Evolutionary conservation across 1,284 basidiomycete genomes (phyloP).

Genomic region (Malassezia japonica): DNA sequence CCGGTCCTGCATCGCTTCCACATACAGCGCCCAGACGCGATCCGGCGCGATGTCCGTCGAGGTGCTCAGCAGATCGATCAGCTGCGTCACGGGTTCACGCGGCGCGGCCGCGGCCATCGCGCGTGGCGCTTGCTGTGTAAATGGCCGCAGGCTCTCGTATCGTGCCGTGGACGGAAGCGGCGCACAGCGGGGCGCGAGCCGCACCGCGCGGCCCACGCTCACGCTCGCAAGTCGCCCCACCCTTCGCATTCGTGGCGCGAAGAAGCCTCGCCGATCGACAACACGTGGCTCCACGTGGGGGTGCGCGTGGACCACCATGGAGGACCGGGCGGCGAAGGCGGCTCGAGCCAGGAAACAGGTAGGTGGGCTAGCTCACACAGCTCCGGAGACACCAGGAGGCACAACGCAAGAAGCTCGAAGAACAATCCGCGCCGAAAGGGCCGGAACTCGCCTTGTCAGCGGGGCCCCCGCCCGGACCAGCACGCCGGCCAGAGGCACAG

Average conservation of each 20-base stretch:
- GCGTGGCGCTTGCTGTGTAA: too few species aligned
- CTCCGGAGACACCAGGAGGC: slow-evolving; percentile 14
- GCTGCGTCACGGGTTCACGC: not conserved
- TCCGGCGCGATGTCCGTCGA: slow-evolving; percentile 2
- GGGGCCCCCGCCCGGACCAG: not conserved
- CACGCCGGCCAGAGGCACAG: not conserved
- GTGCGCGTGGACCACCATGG: slow-evolving; percentile 6
- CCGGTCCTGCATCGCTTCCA: slow-evolving; percentile 7
- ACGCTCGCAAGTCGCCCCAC: not conserved
- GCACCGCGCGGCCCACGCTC: not conserved
- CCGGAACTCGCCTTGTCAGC: not conserved
- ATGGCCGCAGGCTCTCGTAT: too few species aligned
- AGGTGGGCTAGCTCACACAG: not conserved
- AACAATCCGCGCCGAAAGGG: not conserved
- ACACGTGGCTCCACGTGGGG: not conserved
- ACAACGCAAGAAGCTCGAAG: slow-evolving; percentile 9
- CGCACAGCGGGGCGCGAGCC: too few species aligned
- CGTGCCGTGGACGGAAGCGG: too few species aligned
- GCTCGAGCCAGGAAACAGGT: slow-evolving; percentile 16
- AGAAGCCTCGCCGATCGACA: not conserved
- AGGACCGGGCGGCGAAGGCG: slow-evolving; percentile 16
- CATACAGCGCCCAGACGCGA: slow-evolving; percentile 9
- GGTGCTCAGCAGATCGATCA: slow-evolving; percentile 2
- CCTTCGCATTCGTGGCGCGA: slow-evolving; percentile 3
- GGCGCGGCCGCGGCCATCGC: not conserved